A percentile compares a stretch with the other conserved stretches of the same genome.
These are phyloP conservation scores for Hymenoscyphus albidus DNA, from an alignment of 2,329 filamentous ascomycete species.

Conservation along the genomic window DNA sequence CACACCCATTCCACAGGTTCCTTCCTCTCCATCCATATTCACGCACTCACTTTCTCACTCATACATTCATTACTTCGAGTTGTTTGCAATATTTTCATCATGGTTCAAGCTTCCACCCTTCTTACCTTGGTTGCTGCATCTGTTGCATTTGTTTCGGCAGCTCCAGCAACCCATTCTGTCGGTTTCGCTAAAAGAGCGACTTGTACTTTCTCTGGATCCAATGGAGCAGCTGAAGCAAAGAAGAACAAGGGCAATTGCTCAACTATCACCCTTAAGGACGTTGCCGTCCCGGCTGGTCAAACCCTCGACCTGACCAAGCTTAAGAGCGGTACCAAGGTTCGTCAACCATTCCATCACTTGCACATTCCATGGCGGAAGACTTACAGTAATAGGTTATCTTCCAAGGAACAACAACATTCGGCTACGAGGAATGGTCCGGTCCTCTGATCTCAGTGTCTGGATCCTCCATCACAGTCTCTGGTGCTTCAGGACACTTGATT, in stretches of 20 bases:
- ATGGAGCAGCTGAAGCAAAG: constrained; percentile 41
- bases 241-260: constrained; percentile 50
- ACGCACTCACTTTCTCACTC: background rate
- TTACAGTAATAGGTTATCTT: constrained; percentile 48
- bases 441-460: constrained; percentile 60
- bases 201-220: constrained; percentile 52
- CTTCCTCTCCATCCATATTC: constrained; percentile 1
- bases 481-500: constrained; percentile 38
- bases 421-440: constrained; percentile 60
- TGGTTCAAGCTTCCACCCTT: constrained; percentile 27
- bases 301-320: constrained; percentile 53
- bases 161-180: constrained; percentile 25
- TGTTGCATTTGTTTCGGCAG: constrained; percentile 20
- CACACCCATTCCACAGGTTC: background rate
- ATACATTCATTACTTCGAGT: constrained; percentile 2
- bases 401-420: constrained; percentile 62
- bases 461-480: constrained; percentile 33
- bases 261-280: constrained; percentile 49
- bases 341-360: background rate
- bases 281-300: constrained; percentile 53
- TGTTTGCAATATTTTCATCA: constrained; percentile 16
- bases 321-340: constrained; percentile 41
- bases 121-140: constrained; percentile 21
- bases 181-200: constrained; percentile 27
- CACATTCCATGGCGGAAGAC: constrained; percentile 1